Evolutionary conservation across 225 moss, liverwort and hornwort species (phyloP).

Genomic region (Bryum argenteum): DNA sequence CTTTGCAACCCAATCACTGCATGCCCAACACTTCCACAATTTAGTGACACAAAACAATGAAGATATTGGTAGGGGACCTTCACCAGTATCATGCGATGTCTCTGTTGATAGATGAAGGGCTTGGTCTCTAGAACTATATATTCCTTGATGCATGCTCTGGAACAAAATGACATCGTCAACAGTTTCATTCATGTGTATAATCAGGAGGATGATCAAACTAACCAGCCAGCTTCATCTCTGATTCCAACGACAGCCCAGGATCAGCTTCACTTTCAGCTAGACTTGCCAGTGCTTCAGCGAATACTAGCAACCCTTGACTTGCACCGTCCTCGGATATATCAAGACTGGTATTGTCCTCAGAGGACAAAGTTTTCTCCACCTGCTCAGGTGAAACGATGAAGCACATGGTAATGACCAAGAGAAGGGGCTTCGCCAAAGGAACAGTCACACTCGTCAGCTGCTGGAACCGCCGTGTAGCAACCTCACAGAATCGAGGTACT

Average conservation of each 20-base stretch:
- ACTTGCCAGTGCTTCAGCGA: conserved; percentile 71
- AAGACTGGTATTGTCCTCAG: conserved; percentile 56
- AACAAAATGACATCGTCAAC: neutral
- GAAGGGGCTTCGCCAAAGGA: conserved; percentile 75
- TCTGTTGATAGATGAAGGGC: neutral
- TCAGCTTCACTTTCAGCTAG: conserved; percentile 81
- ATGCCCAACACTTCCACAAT: conserved; percentile 22
- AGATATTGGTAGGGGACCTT: neutral
- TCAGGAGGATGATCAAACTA: conserved; percentile 17
- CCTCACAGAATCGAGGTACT: conserved; percentile 62
- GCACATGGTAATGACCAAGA: conserved; percentile 77
- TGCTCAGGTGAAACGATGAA: conserved; percentile 66
- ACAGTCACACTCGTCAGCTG: conserved; percentile 63
- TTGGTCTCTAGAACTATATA: neutral
- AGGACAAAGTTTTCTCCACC: conserved; percentile 65
- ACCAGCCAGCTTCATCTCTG: conserved; percentile 83
- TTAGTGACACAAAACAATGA: neutral
- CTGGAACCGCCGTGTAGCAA: conserved; percentile 66
- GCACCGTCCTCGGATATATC: conserved; percentile 47
- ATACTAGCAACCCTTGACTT: conserved; percentile 60
- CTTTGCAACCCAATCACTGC: conserved; percentile 83
- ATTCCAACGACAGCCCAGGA: conserved; percentile 79
- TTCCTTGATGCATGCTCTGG: neutral
- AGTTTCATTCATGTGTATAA: conserved; percentile 1
- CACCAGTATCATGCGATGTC: neutral